Evolutionary conservation across 306 rosid species (phyloP).

Genomic region (Cucumis melo): DNA sequence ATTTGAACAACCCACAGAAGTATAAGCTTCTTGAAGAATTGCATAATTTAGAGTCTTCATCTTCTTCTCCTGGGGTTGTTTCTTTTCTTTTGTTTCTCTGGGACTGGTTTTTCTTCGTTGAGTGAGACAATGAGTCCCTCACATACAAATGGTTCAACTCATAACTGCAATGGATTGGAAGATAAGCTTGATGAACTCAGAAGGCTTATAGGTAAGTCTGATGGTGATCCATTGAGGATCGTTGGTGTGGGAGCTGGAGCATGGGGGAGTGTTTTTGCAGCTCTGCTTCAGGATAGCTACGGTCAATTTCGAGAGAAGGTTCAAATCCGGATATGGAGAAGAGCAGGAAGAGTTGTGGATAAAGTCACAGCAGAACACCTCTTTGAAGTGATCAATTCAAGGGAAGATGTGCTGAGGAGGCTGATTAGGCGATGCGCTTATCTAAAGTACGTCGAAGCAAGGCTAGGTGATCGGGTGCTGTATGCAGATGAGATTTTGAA

Average conservation of each 20-base stretch:
- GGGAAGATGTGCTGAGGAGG: constrained; percentile 83
- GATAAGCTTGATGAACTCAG: constrained; percentile 65
- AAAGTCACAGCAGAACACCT: constrained; percentile 69
- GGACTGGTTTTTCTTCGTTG: constrained; percentile 7
- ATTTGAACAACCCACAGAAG: neutral
- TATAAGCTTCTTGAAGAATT: neutral
- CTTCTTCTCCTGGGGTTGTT: neutral
- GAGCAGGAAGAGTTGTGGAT: constrained; percentile 58
- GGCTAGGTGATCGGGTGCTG: constrained; percentile 79
- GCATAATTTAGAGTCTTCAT: neutral
- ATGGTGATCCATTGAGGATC: constrained; percentile 66
- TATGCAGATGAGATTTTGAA: constrained; percentile 81
- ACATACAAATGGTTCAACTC: constrained; percentile 47
- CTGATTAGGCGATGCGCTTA: constrained; percentile 77
- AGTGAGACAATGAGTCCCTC: neutral
- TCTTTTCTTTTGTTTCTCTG: neutral
- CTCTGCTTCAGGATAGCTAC: constrained; percentile 64
- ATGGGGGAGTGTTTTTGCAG: constrained; percentile 90
- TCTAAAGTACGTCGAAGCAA: constrained; percentile 80
- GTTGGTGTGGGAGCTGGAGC: constrained; percentile 95
- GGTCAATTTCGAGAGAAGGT: constrained; percentile 74
- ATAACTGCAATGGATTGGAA: constrained; percentile 41
- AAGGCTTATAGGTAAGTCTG: constrained; percentile 25
- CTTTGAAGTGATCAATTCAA: constrained; percentile 75
- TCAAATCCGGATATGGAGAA: constrained; percentile 77